A percentile compares a stretch with the other conserved stretches of the same genome.
These are phyloP conservation scores for Pseudocercospora macadamiae DNA, from an alignment of 2,329 filamentous ascomycete species.

Conservation along the genomic window DNA sequence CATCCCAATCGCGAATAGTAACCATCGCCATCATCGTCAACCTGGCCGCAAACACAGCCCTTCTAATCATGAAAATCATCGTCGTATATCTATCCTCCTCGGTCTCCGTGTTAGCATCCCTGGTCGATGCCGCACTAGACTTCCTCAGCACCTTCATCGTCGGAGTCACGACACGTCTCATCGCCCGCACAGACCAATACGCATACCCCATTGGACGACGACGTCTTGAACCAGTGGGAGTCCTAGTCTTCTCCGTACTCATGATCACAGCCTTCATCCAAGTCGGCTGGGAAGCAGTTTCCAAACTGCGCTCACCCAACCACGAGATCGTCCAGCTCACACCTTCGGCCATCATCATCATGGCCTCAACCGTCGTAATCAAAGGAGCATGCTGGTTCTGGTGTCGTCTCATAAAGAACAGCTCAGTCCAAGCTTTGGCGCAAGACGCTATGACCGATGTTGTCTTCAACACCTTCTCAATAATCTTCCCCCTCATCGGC, in stretches of 20 bases:
- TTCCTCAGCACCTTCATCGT: slow-evolving; percentile 82
- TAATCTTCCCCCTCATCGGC: slow-evolving; percentile 83
- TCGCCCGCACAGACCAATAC: slow-evolving; percentile 73
- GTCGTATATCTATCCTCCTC: slow-evolving; percentile 79
- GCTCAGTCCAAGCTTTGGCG: slow-evolving; percentile 78
- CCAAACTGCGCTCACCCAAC: slow-evolving; percentile 62
- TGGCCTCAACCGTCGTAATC: slow-evolving; percentile 78
- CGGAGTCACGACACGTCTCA: slow-evolving; percentile 75
- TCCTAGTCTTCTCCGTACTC: slow-evolving; percentile 80
- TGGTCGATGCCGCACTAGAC: slow-evolving; percentile 79
- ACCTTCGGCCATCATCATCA: slow-evolving; percentile 73
- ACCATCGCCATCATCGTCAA: slow-evolving; percentile 88
- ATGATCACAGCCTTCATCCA: slow-evolving; percentile 86
- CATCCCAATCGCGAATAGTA: slow-evolving; percentile 75
- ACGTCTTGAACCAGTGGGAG: slow-evolving; percentile 75
- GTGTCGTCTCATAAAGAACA: slow-evolving; percentile 85
- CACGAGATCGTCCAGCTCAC: slow-evolving; percentile 74
- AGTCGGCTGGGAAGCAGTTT: slow-evolving; percentile 71
- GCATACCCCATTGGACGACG: slow-evolving; percentile 77
- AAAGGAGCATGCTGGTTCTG: slow-evolving; percentile 84
- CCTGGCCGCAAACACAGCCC: slow-evolving; percentile 72
- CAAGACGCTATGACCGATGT: slow-evolving; percentile 74
- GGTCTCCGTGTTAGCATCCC: slow-evolving; percentile 76
- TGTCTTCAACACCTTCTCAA: slow-evolving; percentile 87
- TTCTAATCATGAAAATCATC: slow-evolving; percentile 75